These are phyloP conservation scores for Moesziomyces sp. DNA, from an alignment of 1,284 basidiomycete genomes.

Conservation along the genomic window DNA sequence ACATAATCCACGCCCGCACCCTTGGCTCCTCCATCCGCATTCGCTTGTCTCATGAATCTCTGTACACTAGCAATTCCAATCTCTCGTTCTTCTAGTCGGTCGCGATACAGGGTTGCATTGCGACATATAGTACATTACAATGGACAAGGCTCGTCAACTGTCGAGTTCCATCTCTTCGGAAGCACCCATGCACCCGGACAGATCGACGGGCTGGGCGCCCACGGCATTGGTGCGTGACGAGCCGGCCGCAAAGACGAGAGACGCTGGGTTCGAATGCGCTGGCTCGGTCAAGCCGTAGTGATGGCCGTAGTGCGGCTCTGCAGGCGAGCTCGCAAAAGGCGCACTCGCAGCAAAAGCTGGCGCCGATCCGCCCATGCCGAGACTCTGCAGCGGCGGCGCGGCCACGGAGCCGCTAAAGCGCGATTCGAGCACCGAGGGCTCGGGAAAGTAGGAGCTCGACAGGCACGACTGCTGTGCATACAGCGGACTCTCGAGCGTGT, in stretches of 20 bases:
- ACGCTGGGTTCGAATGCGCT: not conserved
- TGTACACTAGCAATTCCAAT: constrained; percentile 43
- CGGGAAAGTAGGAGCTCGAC: constrained; percentile 48
- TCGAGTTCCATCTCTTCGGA: constrained; percentile 50
- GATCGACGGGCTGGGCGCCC: constrained; percentile 35
- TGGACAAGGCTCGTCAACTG: constrained; percentile 6
- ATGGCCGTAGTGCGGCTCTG: constrained; percentile 16
- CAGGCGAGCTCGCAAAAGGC: not conserved
- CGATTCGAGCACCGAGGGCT: constrained; percentile 18
- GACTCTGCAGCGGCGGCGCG: not conserved
- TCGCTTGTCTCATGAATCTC: not conserved
- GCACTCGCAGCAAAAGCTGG: not conserved
- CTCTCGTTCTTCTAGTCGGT: constrained; percentile 1
- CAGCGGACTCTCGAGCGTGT: constrained; percentile 31
- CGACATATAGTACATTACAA: not conserved
- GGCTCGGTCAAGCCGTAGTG: constrained; percentile 8
- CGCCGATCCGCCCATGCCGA: not conserved
- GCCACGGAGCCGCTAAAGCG: not conserved
- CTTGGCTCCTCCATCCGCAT: not conserved
- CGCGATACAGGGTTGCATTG: too few species aligned
- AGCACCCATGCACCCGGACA: constrained; percentile 21
- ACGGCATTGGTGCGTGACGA: constrained; percentile 2
- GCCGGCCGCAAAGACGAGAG: not conserved
- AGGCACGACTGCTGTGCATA: constrained; percentile 46
- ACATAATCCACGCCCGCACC: too few species aligned